A percentile compares a stretch with the other conserved stretches of the same genome.
phyloP scores from a whole-genome alignment of 331 rosid species.

The Dryas integrifolia region DNA sequence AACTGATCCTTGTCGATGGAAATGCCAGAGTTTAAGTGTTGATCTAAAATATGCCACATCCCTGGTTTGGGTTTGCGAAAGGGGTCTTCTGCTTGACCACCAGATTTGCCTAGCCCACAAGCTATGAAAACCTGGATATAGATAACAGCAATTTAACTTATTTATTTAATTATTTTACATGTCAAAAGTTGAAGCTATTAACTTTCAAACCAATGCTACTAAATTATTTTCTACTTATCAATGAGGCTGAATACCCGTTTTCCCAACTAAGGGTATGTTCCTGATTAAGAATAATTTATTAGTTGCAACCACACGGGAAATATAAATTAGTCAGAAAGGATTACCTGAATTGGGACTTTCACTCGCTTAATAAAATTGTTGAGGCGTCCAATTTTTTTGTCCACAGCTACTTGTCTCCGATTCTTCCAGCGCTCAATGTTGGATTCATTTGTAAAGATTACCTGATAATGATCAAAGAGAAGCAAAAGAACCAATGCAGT shows the following conservation, averaged over 20 bases:
- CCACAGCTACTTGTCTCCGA: constrained; percentile 80
- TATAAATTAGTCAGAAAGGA: constrained; percentile 1
- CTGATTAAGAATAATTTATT: no score
- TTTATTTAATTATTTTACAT: background rate
- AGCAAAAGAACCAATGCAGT: background rate
- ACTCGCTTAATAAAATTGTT: constrained; percentile 62
- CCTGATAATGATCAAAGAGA: constrained; percentile 39
- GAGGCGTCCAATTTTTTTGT: constrained; percentile 88
- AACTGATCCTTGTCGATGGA: constrained; percentile 75
- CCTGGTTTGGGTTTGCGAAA: constrained; percentile 90
- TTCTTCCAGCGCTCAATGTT: constrained; percentile 95
- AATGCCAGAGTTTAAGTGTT: constrained; percentile 75
- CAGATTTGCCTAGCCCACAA: constrained; percentile 58
- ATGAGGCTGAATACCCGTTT: background rate
- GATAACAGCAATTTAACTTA: constrained; percentile 21
- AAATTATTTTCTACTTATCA: background rate
- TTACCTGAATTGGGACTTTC: constrained; percentile 87
- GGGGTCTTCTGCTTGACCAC: constrained; percentile 49
- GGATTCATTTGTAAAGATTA: constrained; percentile 89
- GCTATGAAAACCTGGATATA: constrained; percentile 78
- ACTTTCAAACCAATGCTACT: background rate
- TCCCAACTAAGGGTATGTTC: background rate
- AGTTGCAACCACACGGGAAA: background rate
- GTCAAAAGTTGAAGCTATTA: background rate
- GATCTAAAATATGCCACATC: constrained; percentile 85